Base-by-base conservation (phyloP, 805 yeast genomes). In the Yarrowia porcina region DNA sequence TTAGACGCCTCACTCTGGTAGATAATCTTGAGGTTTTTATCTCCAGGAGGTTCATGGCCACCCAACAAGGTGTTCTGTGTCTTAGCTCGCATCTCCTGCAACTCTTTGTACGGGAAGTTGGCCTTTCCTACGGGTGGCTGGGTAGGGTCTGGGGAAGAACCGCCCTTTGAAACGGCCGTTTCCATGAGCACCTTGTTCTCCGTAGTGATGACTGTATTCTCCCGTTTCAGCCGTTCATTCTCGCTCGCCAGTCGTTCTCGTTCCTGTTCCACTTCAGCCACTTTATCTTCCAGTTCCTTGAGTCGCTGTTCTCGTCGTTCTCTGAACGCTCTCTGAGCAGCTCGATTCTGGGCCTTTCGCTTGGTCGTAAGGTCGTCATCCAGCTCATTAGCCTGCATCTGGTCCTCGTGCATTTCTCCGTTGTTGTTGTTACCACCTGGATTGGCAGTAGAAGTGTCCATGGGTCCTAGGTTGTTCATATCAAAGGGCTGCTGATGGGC, bases 241-340 rank as follows among this genome's bases (percentile, higher is more conserved):
- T 84, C 82, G 41, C 76, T 77, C 50, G 73, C 64, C 28, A 87
- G 71, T 41, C 71, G 72, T 52, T 76, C 78, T 62, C 82, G 80
- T 66, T 84, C 84, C 36, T 70, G 74, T 70, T 87, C 93, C 42
- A 88, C 81, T 64, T 79, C 77, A 17, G 76, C 74, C 65, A 90
- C 74, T 71, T 84, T 84, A 3, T 74, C 74, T 67, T 87, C 86
- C 44, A 90, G 77, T 67, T 87, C 91, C 70, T 85, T 86, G 65
- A 88, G 74, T 68, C 82, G 84, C 57, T 83, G 82, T 72, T 88
- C 94, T 72, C 87, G 88, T 56, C 96, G 82, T 73, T 89, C 92
- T 65, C 96, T 77, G 73, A 88, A 90, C 2, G 96, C 96, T 67
- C 91, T 78, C 74, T 90, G 96, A 0, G 96, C 96, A 11, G 92